Base-by-base conservation (phyloP, 139 green algal species). In the Coelastrella sp. region DNA sequence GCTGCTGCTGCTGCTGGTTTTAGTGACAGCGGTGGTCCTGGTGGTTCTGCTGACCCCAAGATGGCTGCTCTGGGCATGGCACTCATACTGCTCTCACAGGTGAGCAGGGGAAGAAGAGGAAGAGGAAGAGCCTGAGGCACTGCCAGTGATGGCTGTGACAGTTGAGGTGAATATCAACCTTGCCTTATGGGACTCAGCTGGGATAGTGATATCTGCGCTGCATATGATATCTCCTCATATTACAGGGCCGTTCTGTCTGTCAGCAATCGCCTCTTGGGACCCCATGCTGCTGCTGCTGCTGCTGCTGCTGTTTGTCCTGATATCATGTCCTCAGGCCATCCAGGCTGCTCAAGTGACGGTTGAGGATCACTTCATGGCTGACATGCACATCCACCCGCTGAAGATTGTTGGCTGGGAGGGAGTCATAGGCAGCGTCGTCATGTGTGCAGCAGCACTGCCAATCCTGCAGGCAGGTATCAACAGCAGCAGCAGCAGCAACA, bases 21-120 rank as follows among this genome's bases (percentile, higher is more conserved):
- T 7, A 8, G 22, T 73, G 58, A 61, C 20, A 27, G 60, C 10
- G 20, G 56, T 63, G 79, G 24, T 61, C 22, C 78, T 25, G 68
- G 63, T 20, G 60, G 14, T 35, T n/a, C 72, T 17, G 25, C 27
- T 25, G 65, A 89, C 8, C 80, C 92, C 10, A 81, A 93, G 89
- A 88, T 95, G 87, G 94, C 94, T 68, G 78, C 94, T 35, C 49
- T 94, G 63, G 95, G 95, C 70, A 97, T 97, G 92, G 89, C 59
- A 6, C 92, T 97, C 57, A 97, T 97, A 87, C 76, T 96, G 63
- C 22, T 94, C 24, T 95, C 92, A 20, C 95, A 97, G 94, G 94
- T 94, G 87, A 56, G 91, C 8, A 0, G 5, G 7, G 7, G 1
- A 24, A 70, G 12, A 0, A 3, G 14, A n/a, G 22, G 8, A 49